phyloP scores from a whole-genome alignment of 768 basidiomycete genomes.

The Termitomyces sp. region DNA sequence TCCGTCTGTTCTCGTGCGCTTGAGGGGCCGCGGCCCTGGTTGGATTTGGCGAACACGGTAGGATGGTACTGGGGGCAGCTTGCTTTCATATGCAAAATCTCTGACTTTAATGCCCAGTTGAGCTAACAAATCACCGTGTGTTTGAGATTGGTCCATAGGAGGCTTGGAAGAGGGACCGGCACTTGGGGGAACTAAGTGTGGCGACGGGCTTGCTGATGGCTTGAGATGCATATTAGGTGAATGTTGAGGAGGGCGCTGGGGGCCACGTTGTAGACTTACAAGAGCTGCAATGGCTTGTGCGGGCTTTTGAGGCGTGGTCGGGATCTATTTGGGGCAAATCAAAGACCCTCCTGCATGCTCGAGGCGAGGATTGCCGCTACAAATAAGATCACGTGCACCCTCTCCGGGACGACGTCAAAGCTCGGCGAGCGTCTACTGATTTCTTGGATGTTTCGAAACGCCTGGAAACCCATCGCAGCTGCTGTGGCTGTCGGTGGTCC shows the following conservation, averaged over 20 bases:
- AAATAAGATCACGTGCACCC: slow-evolving; percentile 8
- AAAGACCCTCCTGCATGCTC: not conserved
- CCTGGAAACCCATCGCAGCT: slow-evolving; percentile 66
- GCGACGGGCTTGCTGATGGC: slow-evolving; percentile 8
- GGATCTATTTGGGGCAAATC: slow-evolving; percentile 16
- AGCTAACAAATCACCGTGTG: slow-evolving; percentile 20
- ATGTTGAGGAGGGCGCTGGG: slow-evolving; percentile 26
- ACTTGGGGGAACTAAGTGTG: slow-evolving; percentile 2
- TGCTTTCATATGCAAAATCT: slow-evolving; percentile 71
- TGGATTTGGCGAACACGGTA: slow-evolving; percentile 48
- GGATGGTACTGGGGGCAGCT: slow-evolving; percentile 54
- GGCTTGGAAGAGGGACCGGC: slow-evolving; percentile 13
- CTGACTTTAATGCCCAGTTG: slow-evolving; percentile 41
- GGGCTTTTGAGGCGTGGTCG: slow-evolving; percentile 15
- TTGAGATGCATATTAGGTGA: slow-evolving; percentile 21
- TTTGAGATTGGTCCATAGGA: slow-evolving; percentile 20
- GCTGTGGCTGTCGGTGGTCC: slow-evolving; percentile 53
- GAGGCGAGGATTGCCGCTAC: not conserved
- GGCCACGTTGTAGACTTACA: slow-evolving; percentile 34
- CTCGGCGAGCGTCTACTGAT: too few species aligned
- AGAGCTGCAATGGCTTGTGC: slow-evolving; percentile 15
- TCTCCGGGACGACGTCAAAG: not conserved
- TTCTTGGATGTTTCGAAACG: slow-evolving; percentile 58
- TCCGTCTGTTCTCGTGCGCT: slow-evolving; percentile 21
- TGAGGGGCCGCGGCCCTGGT: slow-evolving; percentile 31